phyloP scores from a whole-genome alignment of 768 basidiomycete genomes.

The Amanita subjunquillea region DNA sequence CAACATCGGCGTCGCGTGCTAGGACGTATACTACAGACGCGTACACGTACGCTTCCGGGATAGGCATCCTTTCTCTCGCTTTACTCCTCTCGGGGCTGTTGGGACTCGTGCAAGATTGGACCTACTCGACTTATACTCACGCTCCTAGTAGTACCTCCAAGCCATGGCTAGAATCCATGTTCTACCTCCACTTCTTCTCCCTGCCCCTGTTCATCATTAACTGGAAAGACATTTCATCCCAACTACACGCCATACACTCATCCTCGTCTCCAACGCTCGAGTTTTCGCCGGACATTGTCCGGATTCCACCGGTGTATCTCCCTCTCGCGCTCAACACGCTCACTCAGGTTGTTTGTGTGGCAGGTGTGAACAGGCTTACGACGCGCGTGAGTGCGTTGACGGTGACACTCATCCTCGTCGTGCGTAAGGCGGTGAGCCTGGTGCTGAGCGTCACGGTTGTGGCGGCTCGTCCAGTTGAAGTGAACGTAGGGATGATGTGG shows the following conservation, averaged over 20 bases:
- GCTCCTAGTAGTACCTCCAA: constrained; percentile 11
- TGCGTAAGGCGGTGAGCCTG: constrained; percentile 72
- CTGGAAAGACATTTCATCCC: constrained; percentile 26
- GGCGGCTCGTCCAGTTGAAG: constrained; percentile 15
- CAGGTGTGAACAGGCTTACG: constrained; percentile 82
- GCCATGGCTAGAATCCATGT: constrained; percentile 85
- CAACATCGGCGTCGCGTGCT: constrained; percentile 5
- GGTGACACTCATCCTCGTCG: constrained; percentile 72
- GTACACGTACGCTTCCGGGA: constrained; percentile 54
- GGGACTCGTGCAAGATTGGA: constrained; percentile 79
- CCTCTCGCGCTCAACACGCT: constrained; percentile 67
- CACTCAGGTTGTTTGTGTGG: constrained; percentile 77
- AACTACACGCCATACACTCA: constrained; percentile 16
- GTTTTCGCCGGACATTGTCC: constrained; percentile 14
- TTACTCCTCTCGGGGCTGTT: constrained; percentile 74
- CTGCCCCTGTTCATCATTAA: constrained; percentile 69
- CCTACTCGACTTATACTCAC: constrained; percentile 39
- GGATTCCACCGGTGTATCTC: constrained; percentile 48
- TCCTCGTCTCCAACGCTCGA: constrained; percentile 11
- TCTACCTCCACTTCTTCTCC: constrained; percentile 78
- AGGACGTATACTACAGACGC: constrained; percentile 12
- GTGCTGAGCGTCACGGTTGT: constrained; percentile 56
- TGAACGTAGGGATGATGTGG: constrained; percentile 49
- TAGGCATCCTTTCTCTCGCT: constrained; percentile 64
- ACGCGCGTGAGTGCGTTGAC: constrained; percentile 64